phyloP scores from a whole-genome alignment of 768 basidiomycete genomes.

The Lentinus tigrinus region DNA sequence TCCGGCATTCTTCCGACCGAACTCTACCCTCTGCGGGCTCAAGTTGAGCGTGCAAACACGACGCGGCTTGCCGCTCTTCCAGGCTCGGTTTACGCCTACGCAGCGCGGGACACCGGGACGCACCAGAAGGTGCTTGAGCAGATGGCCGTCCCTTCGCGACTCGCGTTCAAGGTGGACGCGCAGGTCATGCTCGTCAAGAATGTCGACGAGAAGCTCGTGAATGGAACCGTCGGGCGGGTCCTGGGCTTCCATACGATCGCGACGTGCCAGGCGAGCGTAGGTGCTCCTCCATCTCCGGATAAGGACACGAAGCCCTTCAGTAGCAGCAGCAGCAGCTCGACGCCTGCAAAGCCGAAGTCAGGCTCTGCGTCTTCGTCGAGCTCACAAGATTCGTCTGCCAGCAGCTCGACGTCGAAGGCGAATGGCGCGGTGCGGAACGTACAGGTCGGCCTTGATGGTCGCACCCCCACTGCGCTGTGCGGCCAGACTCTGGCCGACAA shows the following conservation, averaged over 20 bases:
- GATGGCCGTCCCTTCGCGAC: slow-evolving; percentile 56
- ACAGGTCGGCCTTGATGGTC: slow-evolving; percentile 30
- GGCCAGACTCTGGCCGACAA: slow-evolving; percentile 24
- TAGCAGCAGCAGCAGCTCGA: no score
- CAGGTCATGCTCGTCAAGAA: slow-evolving; percentile 78
- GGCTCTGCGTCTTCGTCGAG: neutral
- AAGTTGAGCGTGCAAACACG: slow-evolving; percentile 67
- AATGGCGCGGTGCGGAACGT: slow-evolving; percentile 37
- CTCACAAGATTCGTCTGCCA: slow-evolving; percentile 25
- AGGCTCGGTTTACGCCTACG: slow-evolving; percentile 41
- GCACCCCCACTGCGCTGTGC: slow-evolving; percentile 25
- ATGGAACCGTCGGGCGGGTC: slow-evolving; percentile 64
- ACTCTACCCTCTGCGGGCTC: slow-evolving; percentile 62
- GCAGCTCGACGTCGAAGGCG: slow-evolving; percentile 22
- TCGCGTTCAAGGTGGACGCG: slow-evolving; percentile 59
- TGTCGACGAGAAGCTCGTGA: slow-evolving; percentile 59
- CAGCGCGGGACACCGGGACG: slow-evolving; percentile 51
- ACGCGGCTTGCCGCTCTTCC: slow-evolving; percentile 50
- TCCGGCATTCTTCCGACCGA: slow-evolving; percentile 47
- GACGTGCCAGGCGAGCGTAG: slow-evolving; percentile 17
- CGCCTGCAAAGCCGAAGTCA: slow-evolving; percentile 10
- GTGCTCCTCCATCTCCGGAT: neutral
- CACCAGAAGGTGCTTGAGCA: slow-evolving; percentile 53
- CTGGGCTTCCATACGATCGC: slow-evolving; percentile 46
- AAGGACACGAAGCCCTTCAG: slow-evolving; percentile 1